Base-by-base conservation (phyloP, 2,329 filamentous ascomycete genomes). In the Fusarium veterinarium region DNA sequence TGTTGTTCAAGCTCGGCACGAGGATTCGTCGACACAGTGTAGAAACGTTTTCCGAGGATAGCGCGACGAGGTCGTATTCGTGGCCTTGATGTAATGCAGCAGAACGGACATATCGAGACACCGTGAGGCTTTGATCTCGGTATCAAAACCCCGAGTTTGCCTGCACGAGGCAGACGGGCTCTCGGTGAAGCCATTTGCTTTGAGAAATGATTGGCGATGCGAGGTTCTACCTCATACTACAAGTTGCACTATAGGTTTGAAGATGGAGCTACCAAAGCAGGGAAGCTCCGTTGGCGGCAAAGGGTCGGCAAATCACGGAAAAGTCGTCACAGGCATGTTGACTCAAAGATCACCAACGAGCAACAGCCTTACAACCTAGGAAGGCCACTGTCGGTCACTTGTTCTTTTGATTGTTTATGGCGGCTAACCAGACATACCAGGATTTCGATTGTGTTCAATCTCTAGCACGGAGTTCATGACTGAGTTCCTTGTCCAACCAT, bases 1-100 rank as follows among this genome's bases (percentile, higher is more conserved):
- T 89, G 84, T 46, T 86, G 81, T 69, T 91, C 86, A 9, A 94
- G 87, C 72, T 92, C 87, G 61, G 82, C 76, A 44, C 87, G 84
- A 19, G 84, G 79, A 62, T 84, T 77, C 13, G 71, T 62, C n/a
- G 75, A 20, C 8, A 69, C 28, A 16, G 76, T 45, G 11, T 75
- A 61, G 70, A 77, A 79, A 66, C 80, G 71, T 75, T 72, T 78
- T 23, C 76, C 58, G 40, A 69, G 55, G 64, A 65, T 64, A 56
- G 72, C 73, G 70, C 71, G 74, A 49, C 78, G 75, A 35, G 74
- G 55, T 71, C 73, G 71, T 59, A 59, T 58, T 28, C 75, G 73
- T 16, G 74, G 19, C 51, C 73, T 73, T n/a, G 79, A 71, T 35
- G 70, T 60, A 41, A 75, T 65, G 51, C 77, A 79, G 68, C 81